A percentile compares a stretch with the other conserved stretches of the same genome.
phyloP scores from a whole-genome alignment of 805 yeast species.

The Wickerhamomyces ciferrii region DNA sequence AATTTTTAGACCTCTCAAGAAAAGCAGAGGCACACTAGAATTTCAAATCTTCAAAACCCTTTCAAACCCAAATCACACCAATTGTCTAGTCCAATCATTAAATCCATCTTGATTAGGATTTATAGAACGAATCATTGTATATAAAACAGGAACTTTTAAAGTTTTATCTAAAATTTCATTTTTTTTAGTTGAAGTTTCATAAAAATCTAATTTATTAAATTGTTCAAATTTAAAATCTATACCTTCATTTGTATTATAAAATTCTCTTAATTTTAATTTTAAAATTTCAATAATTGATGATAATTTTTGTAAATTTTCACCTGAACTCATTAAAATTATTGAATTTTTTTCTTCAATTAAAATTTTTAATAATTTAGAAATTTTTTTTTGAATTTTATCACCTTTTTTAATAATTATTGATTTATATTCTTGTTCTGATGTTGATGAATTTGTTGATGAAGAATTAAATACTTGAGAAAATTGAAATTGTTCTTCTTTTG shows the following conservation, averaged over 20 bases:
- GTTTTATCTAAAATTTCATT: constrained; percentile 17
- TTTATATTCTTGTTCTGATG: too few species aligned
- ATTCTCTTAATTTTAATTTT: constrained; percentile 10
- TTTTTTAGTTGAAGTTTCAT: constrained; percentile 8
- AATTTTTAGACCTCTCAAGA: not conserved
- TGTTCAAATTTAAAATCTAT: constrained; percentile 9
- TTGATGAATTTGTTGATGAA: not conserved
- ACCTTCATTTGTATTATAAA: too few species aligned
- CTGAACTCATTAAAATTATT: constrained; percentile 17
- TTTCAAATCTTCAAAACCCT: not conserved
- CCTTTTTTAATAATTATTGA: constrained; percentile 15
- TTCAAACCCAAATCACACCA: too few species aligned
- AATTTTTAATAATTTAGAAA: constrained; percentile 5
- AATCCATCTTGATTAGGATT: constrained; percentile 3
- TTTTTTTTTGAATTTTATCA: constrained; percentile 16
- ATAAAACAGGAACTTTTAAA: constrained; percentile 15
- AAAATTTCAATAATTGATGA: constrained; percentile 18
- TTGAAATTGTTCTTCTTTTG: not conserved
- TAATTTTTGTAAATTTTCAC: constrained; percentile 18
- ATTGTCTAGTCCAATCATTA: constrained; percentile 16
- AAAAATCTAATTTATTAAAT: constrained; percentile 18
- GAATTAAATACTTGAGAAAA: not conserved
- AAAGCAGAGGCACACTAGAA: not conserved
- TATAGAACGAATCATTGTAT: constrained; percentile 9
- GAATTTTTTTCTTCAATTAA: not conserved